These are phyloP conservation scores for Periconia sp. DNA, from an alignment of 2,329 filamentous ascomycete species.

Conservation along the genomic window DNA sequence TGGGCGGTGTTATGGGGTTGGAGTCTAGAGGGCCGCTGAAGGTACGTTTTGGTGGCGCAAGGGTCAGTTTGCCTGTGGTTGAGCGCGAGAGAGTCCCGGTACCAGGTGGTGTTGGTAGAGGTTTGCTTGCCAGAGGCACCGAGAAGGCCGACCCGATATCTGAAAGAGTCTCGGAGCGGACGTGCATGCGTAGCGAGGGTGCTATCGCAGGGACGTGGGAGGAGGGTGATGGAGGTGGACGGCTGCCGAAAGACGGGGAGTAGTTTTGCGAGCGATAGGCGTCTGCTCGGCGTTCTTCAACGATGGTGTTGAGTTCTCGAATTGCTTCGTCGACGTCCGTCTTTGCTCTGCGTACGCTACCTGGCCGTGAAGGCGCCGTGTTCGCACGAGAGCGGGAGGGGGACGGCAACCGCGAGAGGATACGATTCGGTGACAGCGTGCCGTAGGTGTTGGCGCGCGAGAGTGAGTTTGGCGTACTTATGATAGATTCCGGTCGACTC, in stretches of 20 bases:
- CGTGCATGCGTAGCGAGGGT: conserved; percentile 52
- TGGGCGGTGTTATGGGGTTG: conserved; percentile 44
- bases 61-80: conserved; percentile 30
- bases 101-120: conserved; percentile 24
- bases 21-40: conserved; percentile 38
- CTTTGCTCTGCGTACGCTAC: conserved; percentile 44
- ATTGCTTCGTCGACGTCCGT: conserved; percentile 52
- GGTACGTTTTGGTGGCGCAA: conserved; percentile 28
- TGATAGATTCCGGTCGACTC: conserved; percentile 21
- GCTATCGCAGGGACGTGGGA: conserved; percentile 56
- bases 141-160: conserved; percentile 57
- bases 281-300: conserved; percentile 53
- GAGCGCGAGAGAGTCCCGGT: conserved; percentile 14
- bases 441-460: conserved; percentile 36
- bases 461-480: conserved; percentile 25
- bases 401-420: conserved; percentile 38
- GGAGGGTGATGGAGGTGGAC: conserved; percentile 40
- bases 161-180: conserved; percentile 54
- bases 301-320: conserved; percentile 56
- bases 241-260: conserved; percentile 32
- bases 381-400: conserved; percentile 43
- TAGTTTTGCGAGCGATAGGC: conserved; percentile 38
- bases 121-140: conserved; percentile 40
- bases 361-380: conserved; percentile 43
- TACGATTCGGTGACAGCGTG: conserved; percentile 33